A percentile compares a stretch with the other conserved stretches of the same genome.
phyloP scores from a whole-genome alignment of 768 basidiomycete genomes.

The Rossbeevera mucosa region DNA sequence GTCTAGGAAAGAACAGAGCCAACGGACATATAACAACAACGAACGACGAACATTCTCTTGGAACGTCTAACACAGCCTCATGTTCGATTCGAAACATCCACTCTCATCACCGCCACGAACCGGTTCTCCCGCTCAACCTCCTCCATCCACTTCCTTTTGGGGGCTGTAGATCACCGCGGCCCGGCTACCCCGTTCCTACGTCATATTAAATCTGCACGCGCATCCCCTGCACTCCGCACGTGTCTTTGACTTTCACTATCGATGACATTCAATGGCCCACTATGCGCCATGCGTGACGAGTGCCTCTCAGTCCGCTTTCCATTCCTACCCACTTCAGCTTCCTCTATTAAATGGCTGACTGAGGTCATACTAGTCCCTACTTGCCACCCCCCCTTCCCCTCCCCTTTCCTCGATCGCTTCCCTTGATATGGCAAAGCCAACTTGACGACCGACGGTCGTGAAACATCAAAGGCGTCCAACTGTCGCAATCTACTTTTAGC shows the following conservation, averaged over 20 bases:
- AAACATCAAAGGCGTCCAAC: no score
- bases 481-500: neutral
- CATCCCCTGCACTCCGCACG: neutral
- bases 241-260: constrained; percentile 14
- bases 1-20: neutral
- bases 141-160: constrained; percentile 13
- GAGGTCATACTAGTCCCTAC: neutral
- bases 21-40: constrained; percentile 8
- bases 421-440: neutral
- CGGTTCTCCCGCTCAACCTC: neutral
- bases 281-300: no score
- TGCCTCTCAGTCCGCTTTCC: neutral
- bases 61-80: constrained; percentile 30
- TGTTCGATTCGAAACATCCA: constrained; percentile 15
- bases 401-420: neutral
- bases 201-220: constrained; percentile 15
- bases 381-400: neutral
- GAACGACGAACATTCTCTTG: constrained; percentile 22
- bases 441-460: constrained; percentile 1
- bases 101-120: constrained; percentile 3
- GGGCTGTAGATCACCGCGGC: constrained; percentile 23
- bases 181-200: constrained; percentile 8
- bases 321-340: neutral
- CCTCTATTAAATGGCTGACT: neutral
- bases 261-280: no score